Percentiles rank a stretch among this genome's conserved stretches.
phyloP scores from a whole-genome alignment of 305 asterid species.

The Plantago lanceolata region DNA sequence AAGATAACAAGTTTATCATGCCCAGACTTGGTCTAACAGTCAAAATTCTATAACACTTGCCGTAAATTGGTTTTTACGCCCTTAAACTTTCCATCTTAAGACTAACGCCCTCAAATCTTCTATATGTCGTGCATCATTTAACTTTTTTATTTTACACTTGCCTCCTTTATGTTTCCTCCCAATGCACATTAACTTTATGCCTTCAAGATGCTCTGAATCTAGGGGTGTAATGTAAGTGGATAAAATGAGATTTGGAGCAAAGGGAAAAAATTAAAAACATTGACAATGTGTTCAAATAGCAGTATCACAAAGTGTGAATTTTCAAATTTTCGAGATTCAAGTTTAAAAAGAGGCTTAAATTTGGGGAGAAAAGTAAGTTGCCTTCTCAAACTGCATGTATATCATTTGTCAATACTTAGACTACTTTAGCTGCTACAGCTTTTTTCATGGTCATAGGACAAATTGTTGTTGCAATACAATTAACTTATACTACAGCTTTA shows the following conservation, averaged over 20 bases:
- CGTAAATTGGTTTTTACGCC: too few species aligned
- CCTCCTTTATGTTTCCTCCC: background rate
- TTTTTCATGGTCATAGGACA: background rate
- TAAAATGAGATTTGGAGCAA: too few species aligned
- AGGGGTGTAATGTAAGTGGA: too few species aligned
- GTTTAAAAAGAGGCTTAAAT: too few species aligned
- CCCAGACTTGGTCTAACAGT: background rate
- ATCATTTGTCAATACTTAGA: background rate
- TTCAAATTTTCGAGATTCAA: too few species aligned
- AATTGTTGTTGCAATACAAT: background rate
- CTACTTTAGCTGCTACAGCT: background rate
- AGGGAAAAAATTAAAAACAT: too few species aligned
- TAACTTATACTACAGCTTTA: background rate
- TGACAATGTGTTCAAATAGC: too few species aligned
- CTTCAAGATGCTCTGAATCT: background rate
- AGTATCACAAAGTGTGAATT: too few species aligned
- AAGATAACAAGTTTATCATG: conserved; percentile 4
- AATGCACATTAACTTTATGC: background rate
- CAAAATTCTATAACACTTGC: background rate
- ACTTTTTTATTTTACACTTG: background rate
- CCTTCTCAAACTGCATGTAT: conserved; percentile 3
- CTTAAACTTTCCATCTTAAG: background rate
- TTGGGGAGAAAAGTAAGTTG: background rate
- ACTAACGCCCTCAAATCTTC: background rate
- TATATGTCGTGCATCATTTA: background rate